A percentile compares a stretch with the other conserved stretches of the same genome.
Evolutionary conservation across 2,329 filamentous ascomycete genomes (phyloP).

Genomic region (Calonectria crousiana): DNA sequence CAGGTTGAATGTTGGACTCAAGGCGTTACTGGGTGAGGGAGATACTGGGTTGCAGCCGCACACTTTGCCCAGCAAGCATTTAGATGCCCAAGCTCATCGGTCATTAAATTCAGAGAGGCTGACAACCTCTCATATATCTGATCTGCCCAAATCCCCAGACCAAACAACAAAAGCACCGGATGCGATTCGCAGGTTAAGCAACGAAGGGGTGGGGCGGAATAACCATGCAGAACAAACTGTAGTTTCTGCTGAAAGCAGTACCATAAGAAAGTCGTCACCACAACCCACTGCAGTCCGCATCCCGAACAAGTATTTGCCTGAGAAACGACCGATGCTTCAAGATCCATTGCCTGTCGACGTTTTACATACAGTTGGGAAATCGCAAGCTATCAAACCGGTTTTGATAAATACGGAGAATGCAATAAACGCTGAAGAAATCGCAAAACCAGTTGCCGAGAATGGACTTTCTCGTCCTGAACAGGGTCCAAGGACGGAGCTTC

Average conservation of each 20-base stretch:
- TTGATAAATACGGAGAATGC: neutral
- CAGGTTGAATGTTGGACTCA: slow-evolving; percentile 30
- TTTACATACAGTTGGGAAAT: neutral
- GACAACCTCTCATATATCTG: neutral
- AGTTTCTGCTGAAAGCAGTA: neutral
- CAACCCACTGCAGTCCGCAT: too few relatives aligned
- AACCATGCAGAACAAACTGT: neutral
- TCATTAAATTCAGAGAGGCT: too few relatives aligned
- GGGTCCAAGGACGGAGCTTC: slow-evolving; percentile 58
- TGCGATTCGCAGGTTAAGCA: too few relatives aligned
- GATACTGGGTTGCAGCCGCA: neutral
- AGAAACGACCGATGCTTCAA: neutral
- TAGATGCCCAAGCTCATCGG: neutral
- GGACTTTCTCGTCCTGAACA: neutral
- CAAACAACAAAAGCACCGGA: neutral
- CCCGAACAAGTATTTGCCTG: neutral
- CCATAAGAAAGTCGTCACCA: too few relatives aligned
- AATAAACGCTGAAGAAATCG: neutral
- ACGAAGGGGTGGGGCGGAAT: too few relatives aligned
- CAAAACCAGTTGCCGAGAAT: neutral
- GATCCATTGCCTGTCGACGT: neutral
- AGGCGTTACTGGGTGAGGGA: neutral
- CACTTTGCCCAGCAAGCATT: neutral
- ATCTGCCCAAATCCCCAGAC: too few relatives aligned
- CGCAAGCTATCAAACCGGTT: neutral